Percentiles rank a stretch among this genome's conserved stretches.
Evolutionary conservation across 73 alveolate genomes (phyloP).

Genomic region (Paramecium bursaria): DNA sequence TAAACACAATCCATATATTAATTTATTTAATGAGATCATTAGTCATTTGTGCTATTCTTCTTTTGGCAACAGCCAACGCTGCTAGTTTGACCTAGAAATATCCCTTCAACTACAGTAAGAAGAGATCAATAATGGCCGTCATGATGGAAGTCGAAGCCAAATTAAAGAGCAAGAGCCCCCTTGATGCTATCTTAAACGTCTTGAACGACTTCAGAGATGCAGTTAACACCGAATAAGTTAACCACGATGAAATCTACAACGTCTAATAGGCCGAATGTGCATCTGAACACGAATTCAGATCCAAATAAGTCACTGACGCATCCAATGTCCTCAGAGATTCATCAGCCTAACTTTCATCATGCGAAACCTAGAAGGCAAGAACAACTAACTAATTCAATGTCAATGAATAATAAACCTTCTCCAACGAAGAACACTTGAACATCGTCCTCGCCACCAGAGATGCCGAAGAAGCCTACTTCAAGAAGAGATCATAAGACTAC

Average conservation of each 20-base stretch:
- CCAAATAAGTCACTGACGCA: slow-evolving; percentile 55
- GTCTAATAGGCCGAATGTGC: slow-evolving; percentile 45
- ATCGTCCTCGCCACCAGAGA: slow-evolving; percentile 11
- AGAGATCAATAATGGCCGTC: slow-evolving; percentile 55
- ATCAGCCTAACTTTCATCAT: neutral
- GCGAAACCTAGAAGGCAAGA: slow-evolving; percentile 47
- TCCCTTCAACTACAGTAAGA: slow-evolving; percentile 40
- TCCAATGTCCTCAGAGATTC: slow-evolving; percentile 61
- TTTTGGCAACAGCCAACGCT: slow-evolving; percentile 11
- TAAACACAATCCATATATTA: too few species aligned
- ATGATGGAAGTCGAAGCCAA: slow-evolving; percentile 62
- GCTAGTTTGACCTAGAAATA: slow-evolving; percentile 21
- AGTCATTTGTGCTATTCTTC: too few species aligned
- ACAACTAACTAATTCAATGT: slow-evolving; percentile 42
- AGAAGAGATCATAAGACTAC: slow-evolving; percentile 49
- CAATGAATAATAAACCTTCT: slow-evolving; percentile 45
- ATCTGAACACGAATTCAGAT: slow-evolving; percentile 46
- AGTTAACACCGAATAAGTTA: slow-evolving; percentile 59
- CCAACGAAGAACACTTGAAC: slow-evolving; percentile 43
- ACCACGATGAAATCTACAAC: slow-evolving; percentile 58
- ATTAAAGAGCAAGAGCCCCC: slow-evolving; percentile 12
- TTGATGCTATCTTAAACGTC: slow-evolving; percentile 48
- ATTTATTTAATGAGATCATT: too few species aligned
- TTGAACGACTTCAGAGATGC: slow-evolving; percentile 59
- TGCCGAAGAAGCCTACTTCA: slow-evolving; percentile 50